A percentile compares a stretch with the other conserved stretches of the same genome.
These are phyloP conservation scores for Xylariaceae sp. DNA, from an alignment of 2,329 filamentous ascomycete genomes.

Conservation along the genomic window DNA sequence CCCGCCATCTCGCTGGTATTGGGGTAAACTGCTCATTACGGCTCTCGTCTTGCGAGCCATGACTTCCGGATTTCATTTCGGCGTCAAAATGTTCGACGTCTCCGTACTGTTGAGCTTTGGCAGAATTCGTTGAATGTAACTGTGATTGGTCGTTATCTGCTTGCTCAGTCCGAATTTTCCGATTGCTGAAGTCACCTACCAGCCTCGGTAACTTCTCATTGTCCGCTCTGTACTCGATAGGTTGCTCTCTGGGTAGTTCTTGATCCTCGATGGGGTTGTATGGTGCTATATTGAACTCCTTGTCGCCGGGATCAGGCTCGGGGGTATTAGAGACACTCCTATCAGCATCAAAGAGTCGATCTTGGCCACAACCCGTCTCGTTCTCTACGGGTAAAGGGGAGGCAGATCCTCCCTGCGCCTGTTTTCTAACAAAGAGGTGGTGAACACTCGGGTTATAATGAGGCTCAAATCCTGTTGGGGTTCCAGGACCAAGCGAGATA, in stretches of 20 bases:
- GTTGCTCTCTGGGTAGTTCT: background rate
- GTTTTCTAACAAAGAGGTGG: background rate
- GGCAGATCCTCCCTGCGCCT: background rate
- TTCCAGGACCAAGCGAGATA: background rate
- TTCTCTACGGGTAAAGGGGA: conserved; percentile 36
- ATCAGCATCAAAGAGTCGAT: conserved; percentile 43
- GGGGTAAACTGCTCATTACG: too few species aligned
- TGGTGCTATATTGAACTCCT: background rate
- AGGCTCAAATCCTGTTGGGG: background rate
- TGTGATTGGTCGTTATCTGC: background rate
- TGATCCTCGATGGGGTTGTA: background rate
- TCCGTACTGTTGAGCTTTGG: background rate
- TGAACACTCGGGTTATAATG: background rate
- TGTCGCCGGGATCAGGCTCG: conserved; percentile 4
- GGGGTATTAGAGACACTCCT: background rate
- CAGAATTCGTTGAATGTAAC: background rate
- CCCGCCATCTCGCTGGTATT: too few species aligned
- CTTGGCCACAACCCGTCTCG: conserved; percentile 45
- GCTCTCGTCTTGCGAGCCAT: background rate
- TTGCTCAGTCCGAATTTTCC: background rate
- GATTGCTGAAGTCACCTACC: conserved; percentile 1
- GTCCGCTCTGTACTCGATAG: background rate
- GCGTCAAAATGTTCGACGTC: background rate
- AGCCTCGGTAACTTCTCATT: conserved; percentile 1
- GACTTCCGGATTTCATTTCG: background rate